Percentiles rank a stretch among this genome's conserved stretches.
Conservation (phyloP, 169 alveolate genomes). For the Eimeria zaria region DNA sequence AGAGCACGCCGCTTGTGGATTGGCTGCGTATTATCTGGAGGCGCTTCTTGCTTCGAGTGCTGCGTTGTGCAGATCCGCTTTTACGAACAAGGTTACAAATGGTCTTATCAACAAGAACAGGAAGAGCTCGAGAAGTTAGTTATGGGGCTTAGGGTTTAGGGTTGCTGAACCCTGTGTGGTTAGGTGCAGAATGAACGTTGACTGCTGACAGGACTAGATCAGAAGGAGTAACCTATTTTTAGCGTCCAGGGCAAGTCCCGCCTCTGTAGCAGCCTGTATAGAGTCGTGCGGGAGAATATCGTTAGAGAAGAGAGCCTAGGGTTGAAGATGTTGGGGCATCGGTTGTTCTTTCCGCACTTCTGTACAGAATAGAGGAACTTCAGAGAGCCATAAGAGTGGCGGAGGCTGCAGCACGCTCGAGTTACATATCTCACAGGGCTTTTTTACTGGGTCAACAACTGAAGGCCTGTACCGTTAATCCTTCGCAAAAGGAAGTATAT, state of each 20-base stretch:
- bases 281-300: not conserved
- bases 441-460: slow-evolving; percentile 77
- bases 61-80: slow-evolving; percentile 50
- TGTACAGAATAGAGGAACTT: slow-evolving; percentile 66
- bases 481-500: slow-evolving; percentile 28
- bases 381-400: slow-evolving; percentile 79
- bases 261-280: not conserved
- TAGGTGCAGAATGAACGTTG: not conserved
- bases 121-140: slow-evolving; percentile 37
- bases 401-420: slow-evolving; percentile 82
- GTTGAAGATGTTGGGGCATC: not conserved
- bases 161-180: not conserved
- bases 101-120: slow-evolving; percentile 50
- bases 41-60: slow-evolving; percentile 19
- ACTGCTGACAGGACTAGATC: not conserved
- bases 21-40: not conserved
- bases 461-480: slow-evolving; percentile 62
- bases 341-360: not conserved
- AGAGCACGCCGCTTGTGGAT: not conserved
- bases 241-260: not conserved
- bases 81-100: slow-evolving; percentile 74
- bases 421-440: slow-evolving; percentile 74
- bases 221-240: not conserved
- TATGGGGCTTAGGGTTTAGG: not conserved
- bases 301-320: not conserved